These are phyloP conservation scores for Phoenix dactylifera DNA, from an alignment of 176 grass and related monocot genomes.

Conservation along the genomic window DNA sequence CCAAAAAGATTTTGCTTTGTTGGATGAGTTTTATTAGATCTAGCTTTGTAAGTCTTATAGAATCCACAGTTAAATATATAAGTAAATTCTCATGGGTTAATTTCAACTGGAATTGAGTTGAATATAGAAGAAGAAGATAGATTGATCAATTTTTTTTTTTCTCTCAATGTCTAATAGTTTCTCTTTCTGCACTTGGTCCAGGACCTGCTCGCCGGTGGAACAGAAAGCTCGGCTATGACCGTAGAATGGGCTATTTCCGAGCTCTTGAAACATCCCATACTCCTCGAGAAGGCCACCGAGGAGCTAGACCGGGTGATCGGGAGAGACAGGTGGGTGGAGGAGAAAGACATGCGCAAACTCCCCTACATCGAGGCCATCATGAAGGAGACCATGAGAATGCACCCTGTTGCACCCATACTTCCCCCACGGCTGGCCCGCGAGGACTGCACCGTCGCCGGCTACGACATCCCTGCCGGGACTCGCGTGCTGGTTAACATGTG, in stretches of 20 bases:
- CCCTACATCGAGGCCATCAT: conserved; percentile 44
- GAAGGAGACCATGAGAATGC: conserved; percentile 61
- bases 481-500: conserved; percentile 35
- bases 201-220: conserved; percentile 44
- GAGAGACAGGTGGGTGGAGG: conserved; percentile 22
- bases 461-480: conserved; percentile 32
- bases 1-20: too few relatives aligned
- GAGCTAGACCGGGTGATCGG: conserved; percentile 54
- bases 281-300: conserved; percentile 38
- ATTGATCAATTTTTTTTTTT: too few relatives aligned
- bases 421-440: conserved; percentile 31
- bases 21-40: too few relatives aligned
- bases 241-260: conserved; percentile 50
- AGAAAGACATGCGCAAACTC: conserved; percentile 32
- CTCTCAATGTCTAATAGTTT: too few relatives aligned
- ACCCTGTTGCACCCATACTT: conserved; percentile 40
- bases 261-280: conserved; percentile 33
- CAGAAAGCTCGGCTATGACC: conserved; percentile 31
- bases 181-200: conserved; percentile 8
- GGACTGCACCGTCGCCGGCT: conserved; percentile 25
- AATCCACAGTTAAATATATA: too few relatives aligned
- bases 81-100: too few relatives aligned
- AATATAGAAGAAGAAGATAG: too few relatives aligned
- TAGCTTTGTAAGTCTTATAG: too few relatives aligned
- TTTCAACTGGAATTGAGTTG: too few relatives aligned